phyloP scores from a whole-genome alignment of 257 asterid genomes.

The Buddleja alternifolia region DNA sequence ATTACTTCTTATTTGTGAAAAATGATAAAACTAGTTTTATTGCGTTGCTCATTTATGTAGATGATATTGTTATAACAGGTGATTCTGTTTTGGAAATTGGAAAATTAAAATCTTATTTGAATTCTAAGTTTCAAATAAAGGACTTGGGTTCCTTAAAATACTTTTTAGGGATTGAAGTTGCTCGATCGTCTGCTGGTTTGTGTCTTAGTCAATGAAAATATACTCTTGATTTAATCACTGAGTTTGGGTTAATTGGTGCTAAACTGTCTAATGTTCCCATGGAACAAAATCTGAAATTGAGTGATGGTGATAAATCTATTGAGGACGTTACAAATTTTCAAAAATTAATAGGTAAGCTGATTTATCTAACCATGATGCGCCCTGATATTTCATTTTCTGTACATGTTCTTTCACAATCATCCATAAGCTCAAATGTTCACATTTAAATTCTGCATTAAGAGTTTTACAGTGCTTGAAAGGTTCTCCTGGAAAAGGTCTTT shows the following conservation, averaged over 20 bases:
- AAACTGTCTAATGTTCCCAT: background rate
- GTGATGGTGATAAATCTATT: too few species aligned
- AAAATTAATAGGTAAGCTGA: background rate
- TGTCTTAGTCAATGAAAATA: background rate
- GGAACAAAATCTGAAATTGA: too few species aligned
- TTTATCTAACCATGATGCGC: background rate
- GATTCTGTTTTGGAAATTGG: background rate
- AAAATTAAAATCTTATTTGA: too few species aligned
- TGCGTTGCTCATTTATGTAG: background rate
- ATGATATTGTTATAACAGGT: background rate
- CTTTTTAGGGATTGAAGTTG: conserved; percentile 7
- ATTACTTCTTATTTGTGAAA: too few species aligned
- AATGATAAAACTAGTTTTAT: too few species aligned
- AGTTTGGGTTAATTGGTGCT: background rate
- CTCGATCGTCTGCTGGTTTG: background rate
- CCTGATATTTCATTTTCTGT: background rate
- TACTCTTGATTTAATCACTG: background rate
- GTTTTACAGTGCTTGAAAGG: background rate
- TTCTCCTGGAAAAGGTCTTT: too few species aligned
- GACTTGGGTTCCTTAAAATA: too few species aligned
- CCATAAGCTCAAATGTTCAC: accelerated
- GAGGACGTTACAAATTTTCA: background rate
- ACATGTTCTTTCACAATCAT: background rate
- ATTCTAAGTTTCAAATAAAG: background rate
- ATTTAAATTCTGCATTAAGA: background rate